phyloP scores from a whole-genome alignment of 768 basidiomycete species.

The Termitomyces sp. region DNA sequence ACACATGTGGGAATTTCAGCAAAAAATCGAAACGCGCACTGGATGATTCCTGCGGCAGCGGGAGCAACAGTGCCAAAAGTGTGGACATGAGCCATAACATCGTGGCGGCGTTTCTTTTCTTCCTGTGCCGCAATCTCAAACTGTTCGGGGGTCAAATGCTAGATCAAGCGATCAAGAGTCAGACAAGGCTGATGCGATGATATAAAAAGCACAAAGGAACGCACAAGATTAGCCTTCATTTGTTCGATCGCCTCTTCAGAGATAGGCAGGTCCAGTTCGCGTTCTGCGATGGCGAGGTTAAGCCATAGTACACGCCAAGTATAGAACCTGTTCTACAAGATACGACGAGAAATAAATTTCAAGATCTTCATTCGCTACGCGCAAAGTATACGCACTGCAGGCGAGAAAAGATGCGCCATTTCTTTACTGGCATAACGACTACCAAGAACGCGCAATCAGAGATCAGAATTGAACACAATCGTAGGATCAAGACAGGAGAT shows the following conservation, averaged over 20 bases:
- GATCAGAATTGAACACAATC: slow-evolving; percentile 1
- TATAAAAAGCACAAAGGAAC: slow-evolving; percentile 16
- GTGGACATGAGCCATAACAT: slow-evolving; percentile 99
- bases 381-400: slow-evolving; percentile 51
- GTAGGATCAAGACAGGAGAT: not conserved
- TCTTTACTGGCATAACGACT: slow-evolving; percentile 99
- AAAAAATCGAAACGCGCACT: slow-evolving; percentile 41
- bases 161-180: not conserved
- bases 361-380: not conserved
- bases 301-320: slow-evolving; percentile 97
- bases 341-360: not conserved
- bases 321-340: slow-evolving; percentile 77
- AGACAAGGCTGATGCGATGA: not conserved
- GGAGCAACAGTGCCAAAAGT: slow-evolving; percentile 94
- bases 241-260: slow-evolving; percentile 87
- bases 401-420: slow-evolving; percentile 97
- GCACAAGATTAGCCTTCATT: slow-evolving; percentile 89
- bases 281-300: slow-evolving; percentile 93
- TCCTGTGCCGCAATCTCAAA: slow-evolving; percentile 89
- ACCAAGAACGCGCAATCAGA: slow-evolving; percentile 8
- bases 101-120: slow-evolving; percentile 96
- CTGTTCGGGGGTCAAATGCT: slow-evolving; percentile 85
- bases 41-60: slow-evolving; percentile 93
- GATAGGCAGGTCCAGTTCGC: slow-evolving; percentile 89
- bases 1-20: not conserved